These are phyloP conservation scores for Parmelia sp. DNA, from an alignment of 495 filamentous ascomycete species.

Conservation along the genomic window DNA sequence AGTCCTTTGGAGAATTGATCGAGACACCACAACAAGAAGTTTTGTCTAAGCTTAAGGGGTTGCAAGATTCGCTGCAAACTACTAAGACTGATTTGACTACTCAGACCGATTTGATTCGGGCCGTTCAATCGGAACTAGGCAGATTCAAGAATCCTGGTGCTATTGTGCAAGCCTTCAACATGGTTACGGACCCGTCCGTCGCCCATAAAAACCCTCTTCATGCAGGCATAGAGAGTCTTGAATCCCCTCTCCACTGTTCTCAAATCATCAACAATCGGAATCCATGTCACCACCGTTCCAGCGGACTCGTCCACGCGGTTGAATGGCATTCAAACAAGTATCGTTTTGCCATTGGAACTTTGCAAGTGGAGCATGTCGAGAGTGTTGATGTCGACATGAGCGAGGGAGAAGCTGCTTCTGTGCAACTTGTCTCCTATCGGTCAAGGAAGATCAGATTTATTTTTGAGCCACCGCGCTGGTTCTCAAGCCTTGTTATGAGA, in stretches of 20 bases:
- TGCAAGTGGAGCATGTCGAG: slow-evolving; percentile 1
- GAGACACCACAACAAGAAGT: background rate
- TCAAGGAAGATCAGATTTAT: background rate
- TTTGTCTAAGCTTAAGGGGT: background rate
- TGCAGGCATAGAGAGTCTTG: background rate
- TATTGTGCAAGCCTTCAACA: slow-evolving; percentile 4
- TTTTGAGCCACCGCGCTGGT: background rate
- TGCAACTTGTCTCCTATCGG: background rate
- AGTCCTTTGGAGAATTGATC: background rate
- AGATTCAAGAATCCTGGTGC: background rate
- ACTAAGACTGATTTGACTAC: background rate
- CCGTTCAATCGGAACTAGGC: background rate
- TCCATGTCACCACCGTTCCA: background rate
- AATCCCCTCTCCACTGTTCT: background rate
- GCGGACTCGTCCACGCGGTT: background rate
- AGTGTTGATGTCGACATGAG: background rate
- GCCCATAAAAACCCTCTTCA: background rate
- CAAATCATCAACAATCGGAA: background rate
- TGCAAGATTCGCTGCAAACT: background rate
- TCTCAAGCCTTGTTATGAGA: background rate
- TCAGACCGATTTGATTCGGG: background rate
- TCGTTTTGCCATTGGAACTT: background rate
- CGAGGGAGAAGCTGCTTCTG: background rate
- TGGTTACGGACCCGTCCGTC: background rate
- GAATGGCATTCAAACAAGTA: background rate